Conservation (phyloP, 306 rosid species). For the Prunus davidiana region DNA sequence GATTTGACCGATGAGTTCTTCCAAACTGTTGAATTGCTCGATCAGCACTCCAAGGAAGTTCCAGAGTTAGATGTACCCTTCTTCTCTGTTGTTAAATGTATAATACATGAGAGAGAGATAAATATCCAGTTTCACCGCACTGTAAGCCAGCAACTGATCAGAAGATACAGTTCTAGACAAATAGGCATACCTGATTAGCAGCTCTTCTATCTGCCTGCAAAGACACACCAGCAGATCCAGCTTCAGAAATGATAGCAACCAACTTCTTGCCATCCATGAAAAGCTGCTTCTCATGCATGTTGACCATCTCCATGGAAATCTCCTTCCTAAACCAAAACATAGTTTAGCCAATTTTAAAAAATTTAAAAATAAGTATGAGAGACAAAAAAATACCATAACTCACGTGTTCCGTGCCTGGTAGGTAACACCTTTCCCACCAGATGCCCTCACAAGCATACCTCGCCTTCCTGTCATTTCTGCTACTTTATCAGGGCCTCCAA, state of each 20-base stretch:
- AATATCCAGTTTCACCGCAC: slow-evolving; percentile 17
- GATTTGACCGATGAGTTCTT: slow-evolving; percentile 98
- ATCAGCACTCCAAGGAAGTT: slow-evolving; percentile 99
- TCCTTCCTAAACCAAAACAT: slow-evolving; percentile 61
- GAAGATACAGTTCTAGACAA: slow-evolving; percentile 14
- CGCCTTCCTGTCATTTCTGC: slow-evolving; percentile 99
- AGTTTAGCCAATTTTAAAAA: slow-evolving; percentile 15
- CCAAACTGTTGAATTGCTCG: slow-evolving; percentile 99
- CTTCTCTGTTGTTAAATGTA: slow-evolving; percentile 61
- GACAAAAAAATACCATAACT: slow-evolving; percentile 36
- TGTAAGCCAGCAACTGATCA: neutral
- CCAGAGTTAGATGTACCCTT: slow-evolving; percentile 94
- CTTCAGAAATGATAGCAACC: slow-evolving; percentile 96
- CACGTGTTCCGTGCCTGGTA: slow-evolving; percentile 97
- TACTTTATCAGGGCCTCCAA: slow-evolving; percentile 97
- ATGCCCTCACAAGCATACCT: slow-evolving; percentile 97
- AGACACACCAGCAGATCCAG: slow-evolving; percentile 99
- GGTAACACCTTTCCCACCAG: slow-evolving; percentile 93
- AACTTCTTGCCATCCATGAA: slow-evolving; percentile 96
- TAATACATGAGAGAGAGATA: slow-evolving; percentile 6
- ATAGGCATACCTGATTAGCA: slow-evolving; percentile 63
- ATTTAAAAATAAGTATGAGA: neutral
- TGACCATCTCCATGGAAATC: slow-evolving; percentile 96
- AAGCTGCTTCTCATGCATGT: slow-evolving; percentile 98
- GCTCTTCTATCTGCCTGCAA: slow-evolving; percentile 98